phyloP scores from a whole-genome alignment of 1,284 basidiomycete species.

The Trichosporon sp. region DNA sequence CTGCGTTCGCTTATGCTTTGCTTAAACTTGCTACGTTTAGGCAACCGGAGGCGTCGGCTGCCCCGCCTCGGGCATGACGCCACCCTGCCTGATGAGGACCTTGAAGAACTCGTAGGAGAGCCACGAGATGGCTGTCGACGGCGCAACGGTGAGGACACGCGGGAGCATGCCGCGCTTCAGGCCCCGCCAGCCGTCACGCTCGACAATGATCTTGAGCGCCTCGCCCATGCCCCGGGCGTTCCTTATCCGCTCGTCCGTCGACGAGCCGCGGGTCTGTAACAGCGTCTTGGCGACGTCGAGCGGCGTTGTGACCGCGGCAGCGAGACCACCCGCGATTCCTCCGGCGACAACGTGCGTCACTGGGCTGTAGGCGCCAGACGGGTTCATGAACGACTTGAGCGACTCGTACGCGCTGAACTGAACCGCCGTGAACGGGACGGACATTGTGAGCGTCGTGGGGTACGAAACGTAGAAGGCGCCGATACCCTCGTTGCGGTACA shows the following conservation, averaged over 20 bases:
- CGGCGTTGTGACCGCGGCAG: slow-evolving; percentile 93
- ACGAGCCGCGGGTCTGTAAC: slow-evolving; percentile 88
- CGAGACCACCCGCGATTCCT: slow-evolving; percentile 88
- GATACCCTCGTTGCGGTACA: slow-evolving; percentile 85
- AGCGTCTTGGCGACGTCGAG: slow-evolving; percentile 90
- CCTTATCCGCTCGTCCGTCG: slow-evolving; percentile 78
- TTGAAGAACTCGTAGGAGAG: slow-evolving; percentile 93
- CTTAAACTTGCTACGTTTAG: not conserved
- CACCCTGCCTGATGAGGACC: slow-evolving; percentile 51
- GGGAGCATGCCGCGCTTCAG: slow-evolving; percentile 87
- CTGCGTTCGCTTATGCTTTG: not conserved
- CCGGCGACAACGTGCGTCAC: slow-evolving; percentile 87
- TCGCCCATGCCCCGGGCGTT: slow-evolving; percentile 82
- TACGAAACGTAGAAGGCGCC: slow-evolving; percentile 97
- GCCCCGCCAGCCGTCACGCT: slow-evolving; percentile 79
- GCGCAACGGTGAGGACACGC: slow-evolving; percentile 92
- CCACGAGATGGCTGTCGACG: slow-evolving; percentile 97
- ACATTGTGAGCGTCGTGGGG: slow-evolving; percentile 95
- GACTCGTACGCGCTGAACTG: slow-evolving; percentile 98
- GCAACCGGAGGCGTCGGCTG: slow-evolving; percentile 17
- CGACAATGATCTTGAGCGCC: slow-evolving; percentile 86
- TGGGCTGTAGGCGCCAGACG: slow-evolving; percentile 83
- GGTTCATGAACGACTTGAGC: slow-evolving; percentile 85
- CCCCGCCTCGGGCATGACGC: slow-evolving; percentile 51
- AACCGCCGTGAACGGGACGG: slow-evolving; percentile 96